Conservation (phyloP, 2,329 filamentous ascomycete species). For the Lachnellula subtilissima region DNA sequence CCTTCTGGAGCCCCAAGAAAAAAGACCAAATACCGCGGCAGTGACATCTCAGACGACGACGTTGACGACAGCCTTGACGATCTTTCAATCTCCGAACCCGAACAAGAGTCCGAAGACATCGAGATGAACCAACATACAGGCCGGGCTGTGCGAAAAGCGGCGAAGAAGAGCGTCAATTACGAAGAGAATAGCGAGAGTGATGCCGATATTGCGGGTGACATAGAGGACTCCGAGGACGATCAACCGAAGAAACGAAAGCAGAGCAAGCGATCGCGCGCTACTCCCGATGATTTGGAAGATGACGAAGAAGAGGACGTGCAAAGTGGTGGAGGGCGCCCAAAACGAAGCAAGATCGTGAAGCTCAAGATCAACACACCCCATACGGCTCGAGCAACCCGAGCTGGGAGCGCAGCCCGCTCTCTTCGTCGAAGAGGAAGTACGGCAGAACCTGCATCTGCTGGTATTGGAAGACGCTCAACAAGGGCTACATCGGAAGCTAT, state of each 20-base stretch:
- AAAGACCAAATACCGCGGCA: constrained; percentile 48
- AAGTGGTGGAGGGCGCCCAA: neutral
- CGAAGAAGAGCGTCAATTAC: constrained; percentile 43
- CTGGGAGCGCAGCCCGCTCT: constrained; percentile 21
- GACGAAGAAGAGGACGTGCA: constrained; percentile 3
- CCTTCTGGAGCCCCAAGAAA: constrained; percentile 34
- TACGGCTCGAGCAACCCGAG: constrained; percentile 23
- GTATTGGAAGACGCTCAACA: constrained; percentile 24
- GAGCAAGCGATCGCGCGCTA: constrained; percentile 13
- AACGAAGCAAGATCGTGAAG: constrained; percentile 22
- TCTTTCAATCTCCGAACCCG: constrained; percentile 45
- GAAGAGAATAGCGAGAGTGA: constrained; percentile 41
- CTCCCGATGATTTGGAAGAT: constrained; percentile 6
- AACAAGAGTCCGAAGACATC: constrained; percentile 36
- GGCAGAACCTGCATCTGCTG: constrained; percentile 24
- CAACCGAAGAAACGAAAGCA: constrained; percentile 18
- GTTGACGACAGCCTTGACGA: constrained; percentile 45
- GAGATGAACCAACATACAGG: constrained; percentile 45
- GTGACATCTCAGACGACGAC: constrained; percentile 58
- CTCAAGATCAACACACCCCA: constrained; percentile 26
- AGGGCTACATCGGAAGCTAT: constrained; percentile 42
- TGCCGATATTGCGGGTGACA: constrained; percentile 31
- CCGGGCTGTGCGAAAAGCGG: constrained; percentile 44
- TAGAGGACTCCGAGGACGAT: constrained; percentile 23
- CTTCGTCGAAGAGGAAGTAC: constrained; percentile 19